A percentile compares a stretch with the other conserved stretches of the same genome.
phyloP scores from a whole-genome alignment of 2,329 filamentous ascomycete species.

The Trichothecium sympodiale region DNA sequence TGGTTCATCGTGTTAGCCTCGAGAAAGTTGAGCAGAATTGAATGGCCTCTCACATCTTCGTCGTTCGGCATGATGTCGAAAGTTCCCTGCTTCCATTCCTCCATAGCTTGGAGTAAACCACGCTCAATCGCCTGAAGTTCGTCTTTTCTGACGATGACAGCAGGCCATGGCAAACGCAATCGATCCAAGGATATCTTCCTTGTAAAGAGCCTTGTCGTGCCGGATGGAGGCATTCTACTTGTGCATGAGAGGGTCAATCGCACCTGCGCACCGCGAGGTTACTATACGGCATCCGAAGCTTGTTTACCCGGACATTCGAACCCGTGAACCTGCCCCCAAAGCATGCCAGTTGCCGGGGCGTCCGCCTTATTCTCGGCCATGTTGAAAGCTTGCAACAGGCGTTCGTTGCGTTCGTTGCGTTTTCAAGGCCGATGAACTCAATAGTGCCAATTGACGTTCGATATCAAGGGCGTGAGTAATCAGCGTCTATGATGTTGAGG shows the following conservation, averaged over 20 bases:
- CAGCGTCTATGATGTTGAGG: too few relatives aligned
- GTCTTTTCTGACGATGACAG: conserved; percentile 58
- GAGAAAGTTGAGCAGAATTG: conserved; percentile 4
- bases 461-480: too few relatives aligned
- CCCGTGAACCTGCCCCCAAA: conserved; percentile 43
- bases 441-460: too few relatives aligned
- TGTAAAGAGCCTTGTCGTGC: conserved; percentile 70
- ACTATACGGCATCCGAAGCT: too few relatives aligned
- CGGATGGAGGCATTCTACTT: conserved; percentile 71
- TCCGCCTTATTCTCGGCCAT: conserved; percentile 14
- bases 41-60: conserved; percentile 33
- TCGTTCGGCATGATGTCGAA: conserved; percentile 42
- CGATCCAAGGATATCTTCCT: conserved; percentile 68
- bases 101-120: conserved; percentile 49
- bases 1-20: conserved; percentile 20
- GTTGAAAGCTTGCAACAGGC: conserved; percentile 5
- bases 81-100: conserved; percentile 41
- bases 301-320: too few relatives aligned
- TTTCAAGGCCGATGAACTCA: too few relatives aligned
- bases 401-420: conserved; percentile 5
- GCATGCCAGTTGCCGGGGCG: conserved; percentile 19
- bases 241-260: conserved; percentile 75
- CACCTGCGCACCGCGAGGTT: too few relatives aligned
- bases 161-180: conserved; percentile 76
- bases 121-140: conserved; percentile 68